Conservation (phyloP, 371 early-diverging fungal genomes). For the Mucor ambiguus region DNA sequence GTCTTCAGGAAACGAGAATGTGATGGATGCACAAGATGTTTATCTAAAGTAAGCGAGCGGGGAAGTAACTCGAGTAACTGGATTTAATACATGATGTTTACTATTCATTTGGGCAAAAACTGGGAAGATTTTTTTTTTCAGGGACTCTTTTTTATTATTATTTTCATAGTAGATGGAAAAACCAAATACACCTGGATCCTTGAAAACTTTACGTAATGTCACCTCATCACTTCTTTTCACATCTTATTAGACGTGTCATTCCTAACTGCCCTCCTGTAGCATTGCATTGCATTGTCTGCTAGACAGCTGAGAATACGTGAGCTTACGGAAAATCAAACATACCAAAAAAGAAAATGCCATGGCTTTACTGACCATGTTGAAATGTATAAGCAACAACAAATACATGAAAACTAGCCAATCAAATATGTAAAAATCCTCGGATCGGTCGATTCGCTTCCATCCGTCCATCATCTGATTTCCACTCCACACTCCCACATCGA, state of each 20-base stretch:
- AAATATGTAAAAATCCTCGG: background rate
- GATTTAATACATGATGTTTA: background rate
- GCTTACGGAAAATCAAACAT: background rate
- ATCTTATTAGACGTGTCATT: too few relatives aligned
- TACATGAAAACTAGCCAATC: background rate
- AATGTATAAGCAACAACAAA: background rate
- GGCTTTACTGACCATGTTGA: background rate
- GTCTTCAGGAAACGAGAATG: background rate
- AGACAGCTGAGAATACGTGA: background rate
- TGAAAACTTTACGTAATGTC: background rate
- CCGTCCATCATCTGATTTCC: background rate
- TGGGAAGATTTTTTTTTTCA: slow-evolving; percentile 4
- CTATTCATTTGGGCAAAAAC: background rate
- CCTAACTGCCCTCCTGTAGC: background rate
- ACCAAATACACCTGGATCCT: background rate
- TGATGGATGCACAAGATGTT: background rate
- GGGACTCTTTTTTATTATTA: background rate
- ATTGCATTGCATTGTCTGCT: background rate
- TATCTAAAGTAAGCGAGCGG: background rate
- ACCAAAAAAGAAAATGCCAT: background rate
- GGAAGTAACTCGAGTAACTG: background rate
- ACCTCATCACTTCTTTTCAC: background rate
- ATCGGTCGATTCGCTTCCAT: background rate
- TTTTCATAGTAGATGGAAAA: background rate
- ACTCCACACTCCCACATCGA: background rate